Percentiles rank a stretch among this genome's conserved stretches.
Evolutionary conservation across 2,329 filamentous ascomycete genomes (phyloP).

Genomic region (Aspergillus proliferans): DNA sequence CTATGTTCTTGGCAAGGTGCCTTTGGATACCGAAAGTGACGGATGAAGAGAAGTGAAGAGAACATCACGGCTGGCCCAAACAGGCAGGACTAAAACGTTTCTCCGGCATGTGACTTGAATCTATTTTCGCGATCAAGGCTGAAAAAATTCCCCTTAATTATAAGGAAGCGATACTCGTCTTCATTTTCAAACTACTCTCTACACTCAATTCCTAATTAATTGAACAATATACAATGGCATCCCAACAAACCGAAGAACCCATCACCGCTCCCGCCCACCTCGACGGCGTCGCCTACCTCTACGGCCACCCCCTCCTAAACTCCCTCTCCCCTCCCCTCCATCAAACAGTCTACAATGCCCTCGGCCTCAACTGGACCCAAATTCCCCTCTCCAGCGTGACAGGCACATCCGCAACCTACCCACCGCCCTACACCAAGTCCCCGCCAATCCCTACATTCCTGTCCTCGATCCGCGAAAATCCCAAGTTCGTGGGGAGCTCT

Average conservation of each 20-base stretch:
- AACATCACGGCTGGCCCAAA: not conserved
- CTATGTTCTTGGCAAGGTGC: too few relatives aligned
- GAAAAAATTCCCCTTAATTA: not conserved
- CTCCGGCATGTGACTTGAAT: not conserved
- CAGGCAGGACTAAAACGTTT: constrained; percentile 1
- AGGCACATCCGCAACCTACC: constrained; percentile 24
- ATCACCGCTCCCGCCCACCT: constrained; percentile 29
- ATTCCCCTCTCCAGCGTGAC: constrained; percentile 37
- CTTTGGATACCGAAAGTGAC: too few relatives aligned
- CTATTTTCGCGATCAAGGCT: too few relatives aligned
- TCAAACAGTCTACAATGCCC: constrained; percentile 47
- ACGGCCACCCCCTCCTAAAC: constrained; percentile 52
- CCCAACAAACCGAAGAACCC: constrained; percentile 22
- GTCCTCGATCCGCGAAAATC: constrained; percentile 28
- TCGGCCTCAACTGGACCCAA: constrained; percentile 49
- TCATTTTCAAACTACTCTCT: not conserved
- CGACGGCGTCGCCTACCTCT: constrained; percentile 50
- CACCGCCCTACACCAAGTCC: constrained; percentile 29
- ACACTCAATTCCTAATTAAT: not conserved
- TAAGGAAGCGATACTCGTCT: not conserved
- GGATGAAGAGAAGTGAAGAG: too few relatives aligned
- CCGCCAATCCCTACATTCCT: constrained; percentile 32
- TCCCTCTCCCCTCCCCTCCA: constrained; percentile 52
- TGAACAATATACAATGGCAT: constrained; percentile 13
- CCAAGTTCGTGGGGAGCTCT: constrained; percentile 53